These are phyloP conservation scores for Cocos nucifera DNA, from an alignment of 176 grass and related monocot genomes.

Conservation along the genomic window DNA sequence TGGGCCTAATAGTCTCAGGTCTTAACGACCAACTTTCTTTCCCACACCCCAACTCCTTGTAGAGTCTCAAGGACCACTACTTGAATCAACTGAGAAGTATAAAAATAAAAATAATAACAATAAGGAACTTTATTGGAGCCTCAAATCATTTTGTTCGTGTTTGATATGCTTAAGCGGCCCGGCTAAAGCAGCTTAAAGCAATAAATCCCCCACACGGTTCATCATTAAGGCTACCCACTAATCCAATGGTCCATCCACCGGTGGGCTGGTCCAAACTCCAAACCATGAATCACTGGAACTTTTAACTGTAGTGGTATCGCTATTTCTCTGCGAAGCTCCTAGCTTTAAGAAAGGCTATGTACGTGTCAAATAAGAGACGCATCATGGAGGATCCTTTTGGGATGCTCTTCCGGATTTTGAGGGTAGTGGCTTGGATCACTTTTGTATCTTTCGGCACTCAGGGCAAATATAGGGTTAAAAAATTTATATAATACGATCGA, in stretches of 20 bases:
- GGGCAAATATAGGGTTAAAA: conserved; percentile 31
- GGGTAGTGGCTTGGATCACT: conserved; percentile 30
- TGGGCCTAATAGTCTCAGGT: no score
- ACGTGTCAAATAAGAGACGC: neutral
- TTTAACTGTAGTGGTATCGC: neutral
- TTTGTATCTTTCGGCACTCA: conserved; percentile 52
- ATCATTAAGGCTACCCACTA: no score
- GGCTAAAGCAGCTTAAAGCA: no score
- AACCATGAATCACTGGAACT: neutral
- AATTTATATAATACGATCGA: conserved; percentile 25
- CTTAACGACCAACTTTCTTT: no score
- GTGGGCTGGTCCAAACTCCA: neutral
- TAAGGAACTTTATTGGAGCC: no score
- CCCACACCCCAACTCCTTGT: no score
- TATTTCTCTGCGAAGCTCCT: neutral
- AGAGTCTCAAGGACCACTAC: no score
- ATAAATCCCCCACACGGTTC: no score
- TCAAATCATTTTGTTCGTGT: no score
- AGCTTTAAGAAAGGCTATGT: neutral
- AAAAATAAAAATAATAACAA: no score
- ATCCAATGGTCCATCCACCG: neutral
- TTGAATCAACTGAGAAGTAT: no score
- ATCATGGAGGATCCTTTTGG: conserved; percentile 14
- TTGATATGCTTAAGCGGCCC: no score
- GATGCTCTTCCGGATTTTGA: conserved; percentile 36